Conservation (phyloP, 306 rosid genomes). For the Cucumis melo region DNA sequence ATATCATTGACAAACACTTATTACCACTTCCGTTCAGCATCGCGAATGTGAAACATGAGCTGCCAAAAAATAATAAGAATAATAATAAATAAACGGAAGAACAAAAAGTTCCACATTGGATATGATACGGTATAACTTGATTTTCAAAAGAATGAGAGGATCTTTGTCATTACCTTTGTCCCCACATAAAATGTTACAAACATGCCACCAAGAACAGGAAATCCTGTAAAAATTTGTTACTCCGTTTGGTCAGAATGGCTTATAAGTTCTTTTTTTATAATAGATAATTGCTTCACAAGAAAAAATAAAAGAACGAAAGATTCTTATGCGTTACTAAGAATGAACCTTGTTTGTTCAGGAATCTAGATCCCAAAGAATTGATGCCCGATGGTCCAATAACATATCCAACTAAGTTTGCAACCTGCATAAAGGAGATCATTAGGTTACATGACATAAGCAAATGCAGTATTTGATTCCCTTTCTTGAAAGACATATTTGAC, state of each 20-base stretch:
- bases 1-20: not conserved
- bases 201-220: constrained; percentile 70
- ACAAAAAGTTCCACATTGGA: not conserved
- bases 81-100: not conserved
- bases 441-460: not conserved
- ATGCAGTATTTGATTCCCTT: not conserved
- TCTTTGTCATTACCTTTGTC: constrained; percentile 46
- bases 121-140: not conserved
- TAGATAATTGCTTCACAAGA: not conserved
- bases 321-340: not conserved
- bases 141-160: not conserved
- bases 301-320: not conserved
- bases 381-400: constrained; percentile 75
- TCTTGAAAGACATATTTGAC: not conserved
- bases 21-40: constrained; percentile 30
- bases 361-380: constrained; percentile 60
- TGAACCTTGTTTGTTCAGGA: constrained; percentile 57
- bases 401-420: constrained; percentile 87
- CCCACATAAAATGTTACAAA: constrained; percentile 72
- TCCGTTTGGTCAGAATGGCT: not conserved
- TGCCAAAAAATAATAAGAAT: constrained; percentile 15
- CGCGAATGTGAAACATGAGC: constrained; percentile 81
- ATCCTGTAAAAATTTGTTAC: constrained; percentile 35
- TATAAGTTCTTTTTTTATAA: not conserved
- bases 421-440: constrained; percentile 30